Conservation (phyloP, 495 filamentous ascomycete species). For the Choiromyces venosus region DNA sequence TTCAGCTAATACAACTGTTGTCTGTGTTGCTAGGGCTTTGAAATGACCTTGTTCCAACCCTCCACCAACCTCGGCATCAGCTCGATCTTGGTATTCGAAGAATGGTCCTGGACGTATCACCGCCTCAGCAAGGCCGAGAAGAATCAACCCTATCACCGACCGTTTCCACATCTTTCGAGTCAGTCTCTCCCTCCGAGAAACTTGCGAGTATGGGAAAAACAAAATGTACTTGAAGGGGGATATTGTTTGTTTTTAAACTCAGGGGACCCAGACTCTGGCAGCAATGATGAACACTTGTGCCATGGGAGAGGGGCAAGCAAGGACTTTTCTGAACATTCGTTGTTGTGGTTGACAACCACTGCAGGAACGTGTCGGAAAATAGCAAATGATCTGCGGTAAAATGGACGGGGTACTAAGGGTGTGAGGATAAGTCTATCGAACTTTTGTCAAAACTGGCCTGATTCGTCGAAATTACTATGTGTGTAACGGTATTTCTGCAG, state of each 20-base stretch:
- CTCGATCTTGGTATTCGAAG: slow-evolving; percentile 1
- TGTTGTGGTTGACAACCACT: background rate
- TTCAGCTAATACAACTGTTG: slow-evolving; percentile 6
- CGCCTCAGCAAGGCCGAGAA: slow-evolving; percentile 20
- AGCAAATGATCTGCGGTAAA: background rate
- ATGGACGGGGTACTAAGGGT: background rate
- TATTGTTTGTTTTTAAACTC: background rate
- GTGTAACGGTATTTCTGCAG: too few species aligned
- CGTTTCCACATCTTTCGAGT: slow-evolving; percentile 19
- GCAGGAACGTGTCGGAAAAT: background rate
- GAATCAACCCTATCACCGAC: slow-evolving; percentile 7
- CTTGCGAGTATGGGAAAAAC: background rate
- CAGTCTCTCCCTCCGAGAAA: background rate
- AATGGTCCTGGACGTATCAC: slow-evolving; percentile 9
- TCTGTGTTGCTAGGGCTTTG: background rate
- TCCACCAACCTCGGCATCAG: background rate
- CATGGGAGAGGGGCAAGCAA: background rate
- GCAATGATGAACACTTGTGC: background rate
- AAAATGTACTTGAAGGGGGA: background rate
- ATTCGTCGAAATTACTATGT: too few species aligned
- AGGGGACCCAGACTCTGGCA: background rate
- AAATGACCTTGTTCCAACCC: background rate
- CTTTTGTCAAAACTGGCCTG: too few species aligned
- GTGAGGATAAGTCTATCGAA: too few species aligned
- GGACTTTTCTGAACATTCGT: background rate